A percentile compares a stretch with the other conserved stretches of the same genome.
These are phyloP conservation scores for Nemania sp. DNA, from an alignment of 2,329 filamentous ascomycete species.

Conservation along the genomic window DNA sequence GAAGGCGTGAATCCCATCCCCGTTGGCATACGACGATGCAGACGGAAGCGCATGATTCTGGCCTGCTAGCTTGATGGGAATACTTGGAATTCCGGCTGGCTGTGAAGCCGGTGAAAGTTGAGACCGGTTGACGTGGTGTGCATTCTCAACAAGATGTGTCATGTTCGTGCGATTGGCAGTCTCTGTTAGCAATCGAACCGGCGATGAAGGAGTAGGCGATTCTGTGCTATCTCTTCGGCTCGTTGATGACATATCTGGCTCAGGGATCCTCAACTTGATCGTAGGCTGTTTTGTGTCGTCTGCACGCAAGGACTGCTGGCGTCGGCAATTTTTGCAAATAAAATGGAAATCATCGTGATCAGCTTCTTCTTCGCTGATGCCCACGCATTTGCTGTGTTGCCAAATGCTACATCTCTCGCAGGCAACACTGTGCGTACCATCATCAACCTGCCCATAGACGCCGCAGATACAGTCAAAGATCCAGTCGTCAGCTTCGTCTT, in stretches of 20 bases:
- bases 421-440: constrained; percentile 89
- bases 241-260: constrained; percentile 33
- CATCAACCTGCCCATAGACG: constrained; percentile 87
- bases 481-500: constrained; percentile 77
- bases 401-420: constrained; percentile 94
- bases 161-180: constrained; percentile 17
- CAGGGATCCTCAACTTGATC: constrained; percentile 58
- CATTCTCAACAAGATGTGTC: constrained; percentile 16
- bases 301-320: constrained; percentile 57
- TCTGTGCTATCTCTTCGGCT: constrained; percentile 30
- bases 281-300: constrained; percentile 61
- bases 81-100: constrained; percentile 26
- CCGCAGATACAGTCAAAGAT: constrained; percentile 94
- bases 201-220: constrained; percentile 25
- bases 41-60: constrained; percentile 34
- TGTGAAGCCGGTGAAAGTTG: constrained; percentile 27
- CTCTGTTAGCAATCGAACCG: constrained; percentile 30
- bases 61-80: constrained; percentile 36
- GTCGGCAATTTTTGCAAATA: constrained; percentile 77
- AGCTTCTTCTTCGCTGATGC: constrained; percentile 75
- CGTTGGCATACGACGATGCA: constrained; percentile 37
- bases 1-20: constrained; percentile 44
- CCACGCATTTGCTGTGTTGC: constrained; percentile 94
- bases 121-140: constrained; percentile 21
- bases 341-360: constrained; percentile 88